Conservation (phyloP, 371 early-diverging fungal species). For the Gilbertella persicaria region DNA sequence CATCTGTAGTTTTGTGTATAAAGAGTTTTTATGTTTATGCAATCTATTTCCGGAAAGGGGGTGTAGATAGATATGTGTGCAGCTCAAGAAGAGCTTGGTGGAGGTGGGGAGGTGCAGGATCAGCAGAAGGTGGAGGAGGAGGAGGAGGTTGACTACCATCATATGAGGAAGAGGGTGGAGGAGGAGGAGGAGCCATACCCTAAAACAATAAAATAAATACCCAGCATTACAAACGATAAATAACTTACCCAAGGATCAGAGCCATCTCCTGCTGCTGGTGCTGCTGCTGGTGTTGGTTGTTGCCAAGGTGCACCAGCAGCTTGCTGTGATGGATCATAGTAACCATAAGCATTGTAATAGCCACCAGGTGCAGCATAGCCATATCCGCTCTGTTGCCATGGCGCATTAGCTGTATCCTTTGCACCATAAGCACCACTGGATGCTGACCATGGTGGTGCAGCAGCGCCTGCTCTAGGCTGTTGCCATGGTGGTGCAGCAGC, state of each 20-base stretch:
- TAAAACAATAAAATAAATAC: slow-evolving; percentile 1
- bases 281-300: slow-evolving; percentile 20
- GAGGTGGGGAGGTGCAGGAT: slow-evolving; percentile 25
- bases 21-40: no score
- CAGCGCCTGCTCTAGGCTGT: slow-evolving; percentile 18
- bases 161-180: slow-evolving; percentile 40
- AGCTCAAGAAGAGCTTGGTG: slow-evolving; percentile 12
- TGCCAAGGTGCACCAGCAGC: slow-evolving; percentile 28
- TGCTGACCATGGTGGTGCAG: slow-evolving; percentile 30
- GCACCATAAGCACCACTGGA: slow-evolving; percentile 7
- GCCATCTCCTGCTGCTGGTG: slow-evolving; percentile 16
- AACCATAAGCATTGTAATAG: slow-evolving; percentile 31
- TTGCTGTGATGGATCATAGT: slow-evolving; percentile 31
- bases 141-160: slow-evolving; percentile 36
- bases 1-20: no score
- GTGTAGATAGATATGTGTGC: no score
- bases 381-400: no score
- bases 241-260: slow-evolving; percentile 12
- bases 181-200: slow-evolving; percentile 37
- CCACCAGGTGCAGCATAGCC: slow-evolving; percentile 26
- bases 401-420: no score
- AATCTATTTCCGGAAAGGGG: no score
- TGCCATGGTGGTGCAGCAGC: slow-evolving; percentile 44
- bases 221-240: background rate
- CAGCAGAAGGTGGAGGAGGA: slow-evolving; percentile 38